Percentiles rank a stretch among this genome's conserved stretches.
Conservation (phyloP, 1,139 yeast genomes). For the Debaryomyces subglobosus region DNA sequence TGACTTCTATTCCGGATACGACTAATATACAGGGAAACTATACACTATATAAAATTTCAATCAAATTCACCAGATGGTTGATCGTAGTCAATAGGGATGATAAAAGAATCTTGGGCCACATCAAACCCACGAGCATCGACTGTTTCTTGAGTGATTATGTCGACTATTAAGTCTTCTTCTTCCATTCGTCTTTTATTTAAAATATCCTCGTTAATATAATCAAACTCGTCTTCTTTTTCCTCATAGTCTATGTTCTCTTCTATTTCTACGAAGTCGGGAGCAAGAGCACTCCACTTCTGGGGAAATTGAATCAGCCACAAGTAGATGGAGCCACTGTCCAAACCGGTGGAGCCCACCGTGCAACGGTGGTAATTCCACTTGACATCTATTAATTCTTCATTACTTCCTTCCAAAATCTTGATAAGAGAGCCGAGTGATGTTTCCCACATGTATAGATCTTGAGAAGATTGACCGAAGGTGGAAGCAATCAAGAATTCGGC, state of each 20-base stretch:
- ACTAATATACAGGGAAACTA: conserved; percentile 7
- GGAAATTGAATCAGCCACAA: conserved; percentile 84
- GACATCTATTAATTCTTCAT: conserved; percentile 80
- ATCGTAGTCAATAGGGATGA: conserved; percentile 47
- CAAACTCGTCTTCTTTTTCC: conserved; percentile 93
- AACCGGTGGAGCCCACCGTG: conserved; percentile 82
- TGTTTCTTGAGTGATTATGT: conserved; percentile 63
- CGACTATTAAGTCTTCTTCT: conserved; percentile 72
- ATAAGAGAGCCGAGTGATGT: conserved; percentile 84
- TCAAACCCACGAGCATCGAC: conserved; percentile 73
- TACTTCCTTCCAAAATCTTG: conserved; percentile 90
- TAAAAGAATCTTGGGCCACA: conserved; percentile 40
- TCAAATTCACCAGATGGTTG: conserved; percentile 8
- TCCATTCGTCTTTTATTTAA: conserved; percentile 61
- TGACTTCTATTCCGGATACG: conserved; percentile 4
- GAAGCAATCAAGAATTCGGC: conserved; percentile 89
- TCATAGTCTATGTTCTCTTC: conserved; percentile 89
- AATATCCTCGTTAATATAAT: conserved; percentile 68
- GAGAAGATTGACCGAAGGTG: conserved; percentile 83
- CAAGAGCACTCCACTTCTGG: conserved; percentile 95
- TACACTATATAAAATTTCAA: not conserved
- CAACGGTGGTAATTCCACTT: conserved; percentile 84
- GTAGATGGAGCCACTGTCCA: conserved; percentile 82
- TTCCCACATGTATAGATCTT: conserved; percentile 93
- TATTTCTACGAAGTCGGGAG: conserved; percentile 94